Evolutionary conservation across 495 filamentous ascomycete genomes (phyloP), one percentile per base, ranked within the genome.

Genomic region (Hyaloscypha variabilis): DNA sequence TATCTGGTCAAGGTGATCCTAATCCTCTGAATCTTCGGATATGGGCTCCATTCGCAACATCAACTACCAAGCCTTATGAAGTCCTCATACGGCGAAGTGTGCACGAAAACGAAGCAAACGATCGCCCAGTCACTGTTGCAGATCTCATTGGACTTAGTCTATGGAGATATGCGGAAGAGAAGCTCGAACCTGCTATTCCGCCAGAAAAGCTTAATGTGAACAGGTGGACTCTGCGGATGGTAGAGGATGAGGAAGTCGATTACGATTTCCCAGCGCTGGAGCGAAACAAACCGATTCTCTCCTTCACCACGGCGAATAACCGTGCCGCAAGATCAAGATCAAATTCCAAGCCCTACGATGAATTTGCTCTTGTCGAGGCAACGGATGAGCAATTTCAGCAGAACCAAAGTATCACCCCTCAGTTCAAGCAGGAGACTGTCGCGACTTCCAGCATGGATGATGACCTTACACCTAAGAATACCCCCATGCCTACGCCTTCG

Each of bases 251-350:
- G 62, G 95, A 99, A 71, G 90, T 97, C 3, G 95, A 99, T 69
- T 92, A 92, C 70, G 95, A 99, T 73, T 98, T 99, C 68, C 94
- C 93, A 5, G 86, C 95, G 0, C 79, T 98, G 8, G 87, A 88
- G 62, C 85, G 95, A 50, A 93, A 86, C 28, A 89, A 91, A 68
- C 85, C 89, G 0, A 87, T 99, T 36, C 85, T 83, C 0, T 88
- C 96, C 49, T 98, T 97, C 67, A 93, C 93, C 0, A 95, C 94
- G 8, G 94, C 92, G 60, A 97, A 97, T 72, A 97, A 93, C 73
- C 31, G 84, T 65, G 81, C 83, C 52, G 78, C 83, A 42, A 83
- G 93, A 64, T 83, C 87, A 34, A 81, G 93, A 36, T 86, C 91
- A 60, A 84, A 90, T 67, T 90, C 93, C 26, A 93, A 91, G 66